Percentiles rank a stretch among this genome's conserved stretches.
phyloP scores from a whole-genome alignment of 495 filamentous ascomycete genomes.

The Lasiosphaeria hispida region DNA sequence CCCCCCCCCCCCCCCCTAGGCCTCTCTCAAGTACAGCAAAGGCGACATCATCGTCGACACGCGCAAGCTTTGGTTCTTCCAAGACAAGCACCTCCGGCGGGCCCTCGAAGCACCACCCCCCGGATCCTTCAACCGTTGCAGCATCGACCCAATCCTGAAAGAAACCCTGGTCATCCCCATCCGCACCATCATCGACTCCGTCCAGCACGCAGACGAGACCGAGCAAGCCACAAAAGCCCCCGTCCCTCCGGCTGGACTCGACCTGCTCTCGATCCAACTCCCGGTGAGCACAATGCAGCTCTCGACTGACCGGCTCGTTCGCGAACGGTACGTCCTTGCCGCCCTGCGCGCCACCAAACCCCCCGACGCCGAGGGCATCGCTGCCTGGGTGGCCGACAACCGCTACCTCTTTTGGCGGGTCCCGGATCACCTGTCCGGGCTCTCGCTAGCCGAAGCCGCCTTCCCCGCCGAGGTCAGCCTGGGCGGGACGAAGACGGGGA shows the following conservation, averaged over 20 bases:
- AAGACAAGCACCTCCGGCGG: constrained; percentile 60
- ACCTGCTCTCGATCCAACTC: too few species aligned
- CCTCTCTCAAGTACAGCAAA: constrained; percentile 79
- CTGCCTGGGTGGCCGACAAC: constrained; percentile 55
- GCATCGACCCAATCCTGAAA: neutral
- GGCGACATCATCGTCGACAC: constrained; percentile 85
- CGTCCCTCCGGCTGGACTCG: neutral
- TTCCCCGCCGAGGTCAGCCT: too few species aligned
- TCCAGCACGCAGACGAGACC: neutral
- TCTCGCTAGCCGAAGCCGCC: too few species aligned
- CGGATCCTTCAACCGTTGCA: neutral
- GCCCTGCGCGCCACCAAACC: constrained; percentile 1
- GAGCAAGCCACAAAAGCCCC: neutral
- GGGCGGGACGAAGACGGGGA: neutral
- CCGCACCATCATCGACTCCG: neutral
- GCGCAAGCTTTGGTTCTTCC: constrained; percentile 77
- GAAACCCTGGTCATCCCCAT: constrained; percentile 24
- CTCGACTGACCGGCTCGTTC: neutral
- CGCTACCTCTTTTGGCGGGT: constrained; percentile 61
- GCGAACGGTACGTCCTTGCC: neutral
- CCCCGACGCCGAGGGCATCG: constrained; percentile 18
- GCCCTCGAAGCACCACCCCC: constrained; percentile 12
- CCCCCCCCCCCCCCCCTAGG: constrained; percentile 40
- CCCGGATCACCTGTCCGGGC: constrained; percentile 10
- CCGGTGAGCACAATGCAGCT: too few species aligned